These are phyloP conservation scores for Aspergillus sp. DNA, from an alignment of 2,329 filamentous ascomycete species.

Conservation along the genomic window DNA sequence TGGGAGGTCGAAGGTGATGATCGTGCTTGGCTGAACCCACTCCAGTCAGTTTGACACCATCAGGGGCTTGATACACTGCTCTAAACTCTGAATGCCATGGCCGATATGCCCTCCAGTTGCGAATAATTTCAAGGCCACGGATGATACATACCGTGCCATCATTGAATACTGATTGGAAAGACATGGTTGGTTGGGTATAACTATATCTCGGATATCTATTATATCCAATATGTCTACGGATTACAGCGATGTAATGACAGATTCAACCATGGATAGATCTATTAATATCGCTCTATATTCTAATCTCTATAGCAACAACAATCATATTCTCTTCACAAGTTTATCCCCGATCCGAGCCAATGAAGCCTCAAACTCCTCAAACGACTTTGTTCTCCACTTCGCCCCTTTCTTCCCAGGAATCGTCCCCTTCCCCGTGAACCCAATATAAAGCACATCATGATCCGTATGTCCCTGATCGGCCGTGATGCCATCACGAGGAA, in stretches of 20 bases:
- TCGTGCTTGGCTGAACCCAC: background rate
- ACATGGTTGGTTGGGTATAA: no score
- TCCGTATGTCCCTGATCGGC: conserved; percentile 54
- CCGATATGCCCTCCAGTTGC: no score
- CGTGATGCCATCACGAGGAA: conserved; percentile 45
- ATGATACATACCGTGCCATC: no score
- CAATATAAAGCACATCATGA: conserved; percentile 59
- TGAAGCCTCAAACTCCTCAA: conserved; percentile 25
- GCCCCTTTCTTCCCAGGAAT: conserved; percentile 52
- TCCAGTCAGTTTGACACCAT: background rate
- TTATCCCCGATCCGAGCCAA: conserved; percentile 16
- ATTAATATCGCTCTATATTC: no score
- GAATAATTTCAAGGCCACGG: no score
- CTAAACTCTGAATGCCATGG: no score
- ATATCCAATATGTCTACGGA: no score
- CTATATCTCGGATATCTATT: no score
- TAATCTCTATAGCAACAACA: background rate
- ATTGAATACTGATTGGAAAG: no score
- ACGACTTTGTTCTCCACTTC: conserved; percentile 47
- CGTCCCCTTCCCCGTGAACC: conserved; percentile 53
- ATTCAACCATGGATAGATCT: no score
- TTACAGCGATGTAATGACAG: background rate
- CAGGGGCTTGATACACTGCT: background rate
- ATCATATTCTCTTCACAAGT: background rate
- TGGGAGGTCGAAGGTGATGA: background rate